Conservation (phyloP, 345 rosid species). For the Acer yangbiense region DNA sequence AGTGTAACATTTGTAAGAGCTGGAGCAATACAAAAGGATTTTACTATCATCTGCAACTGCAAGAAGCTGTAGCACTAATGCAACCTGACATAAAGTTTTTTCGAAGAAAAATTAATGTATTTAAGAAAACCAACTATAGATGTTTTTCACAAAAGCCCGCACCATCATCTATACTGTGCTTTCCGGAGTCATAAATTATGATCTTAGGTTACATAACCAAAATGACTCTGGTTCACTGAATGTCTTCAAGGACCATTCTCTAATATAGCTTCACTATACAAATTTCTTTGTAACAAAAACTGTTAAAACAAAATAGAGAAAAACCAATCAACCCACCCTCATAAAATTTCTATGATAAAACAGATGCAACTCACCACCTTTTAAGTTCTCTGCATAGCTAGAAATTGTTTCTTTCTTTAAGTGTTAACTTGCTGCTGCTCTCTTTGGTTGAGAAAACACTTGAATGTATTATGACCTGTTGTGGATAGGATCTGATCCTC, state of each 20-base stretch:
- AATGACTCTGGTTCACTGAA: slow-evolving; percentile 28
- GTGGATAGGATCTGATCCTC: slow-evolving; percentile 92
- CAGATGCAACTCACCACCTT: slow-evolving; percentile 24
- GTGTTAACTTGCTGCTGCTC: slow-evolving; percentile 30
- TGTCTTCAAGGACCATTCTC: slow-evolving; percentile 31
- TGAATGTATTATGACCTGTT: slow-evolving; percentile 49
- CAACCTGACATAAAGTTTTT: slow-evolving; percentile 28
- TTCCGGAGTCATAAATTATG: slow-evolving; percentile 21
- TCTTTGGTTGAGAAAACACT: slow-evolving; percentile 29
- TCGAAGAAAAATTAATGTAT: slow-evolving; percentile 19
- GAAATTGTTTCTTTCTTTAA: slow-evolving; percentile 30
- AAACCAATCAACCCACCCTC: slow-evolving; percentile 46
- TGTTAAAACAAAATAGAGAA: slow-evolving; percentile 27
- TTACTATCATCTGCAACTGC: slow-evolving; percentile 22
- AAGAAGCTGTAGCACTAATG: slow-evolving; percentile 23
- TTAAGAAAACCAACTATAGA: slow-evolving; percentile 20
- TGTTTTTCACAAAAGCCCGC: slow-evolving; percentile 22
- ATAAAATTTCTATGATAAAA: slow-evolving; percentile 16
- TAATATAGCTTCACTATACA: slow-evolving; percentile 41
- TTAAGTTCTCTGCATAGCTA: slow-evolving; percentile 33
- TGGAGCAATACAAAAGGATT: slow-evolving; percentile 38
- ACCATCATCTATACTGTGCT: slow-evolving; percentile 27
- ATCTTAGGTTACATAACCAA: slow-evolving; percentile 39
- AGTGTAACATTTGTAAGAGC: slow-evolving; percentile 21
- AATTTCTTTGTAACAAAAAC: slow-evolving; percentile 32